Evolutionary conservation across 352 stramenopile genomes (phyloP).

Genomic region (Aphanomyces cochlioides): DNA sequence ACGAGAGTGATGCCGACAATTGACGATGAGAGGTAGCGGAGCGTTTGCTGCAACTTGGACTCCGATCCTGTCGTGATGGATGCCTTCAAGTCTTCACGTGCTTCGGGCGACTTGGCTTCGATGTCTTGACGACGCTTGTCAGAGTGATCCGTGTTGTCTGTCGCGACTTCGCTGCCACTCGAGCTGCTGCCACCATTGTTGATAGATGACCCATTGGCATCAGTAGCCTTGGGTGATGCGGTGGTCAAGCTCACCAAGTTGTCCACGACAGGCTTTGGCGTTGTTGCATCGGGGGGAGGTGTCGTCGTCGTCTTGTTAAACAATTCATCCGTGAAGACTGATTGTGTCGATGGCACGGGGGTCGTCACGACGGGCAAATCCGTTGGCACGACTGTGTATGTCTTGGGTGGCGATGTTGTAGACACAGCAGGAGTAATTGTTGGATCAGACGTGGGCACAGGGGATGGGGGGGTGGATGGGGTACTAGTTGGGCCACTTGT

Average conservation of each 20-base stretch:
- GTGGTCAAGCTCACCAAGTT: neutral
- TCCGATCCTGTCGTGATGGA: constrained; percentile 13
- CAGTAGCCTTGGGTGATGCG: neutral
- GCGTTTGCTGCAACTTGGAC: constrained; percentile 13
- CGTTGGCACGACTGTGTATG: neutral
- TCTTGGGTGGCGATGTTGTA: neutral
- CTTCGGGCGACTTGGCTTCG: neutral
- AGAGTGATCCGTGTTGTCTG: constrained; percentile 6
- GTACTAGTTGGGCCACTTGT: neutral
- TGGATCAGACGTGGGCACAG: too few relatives aligned
- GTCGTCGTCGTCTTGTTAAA: neutral
- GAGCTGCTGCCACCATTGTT: neutral
- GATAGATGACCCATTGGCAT: neutral
- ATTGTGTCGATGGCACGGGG: neutral
- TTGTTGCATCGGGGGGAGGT: neutral
- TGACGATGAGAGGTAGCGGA: constrained; percentile 19
- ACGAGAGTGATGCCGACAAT: constrained; percentile 20
- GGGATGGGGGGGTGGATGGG: neutral
- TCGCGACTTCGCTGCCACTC: neutral
- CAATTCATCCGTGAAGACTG: neutral
- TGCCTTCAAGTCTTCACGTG: constrained; percentile 6
- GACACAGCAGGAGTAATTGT: neutral
- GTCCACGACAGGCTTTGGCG: neutral
- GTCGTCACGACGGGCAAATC: neutral
- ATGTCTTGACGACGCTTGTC: constrained; percentile 7